phyloP scores from a whole-genome alignment of 2,329 filamentous ascomycete species.

The Blastomyces gilchristii region DNA sequence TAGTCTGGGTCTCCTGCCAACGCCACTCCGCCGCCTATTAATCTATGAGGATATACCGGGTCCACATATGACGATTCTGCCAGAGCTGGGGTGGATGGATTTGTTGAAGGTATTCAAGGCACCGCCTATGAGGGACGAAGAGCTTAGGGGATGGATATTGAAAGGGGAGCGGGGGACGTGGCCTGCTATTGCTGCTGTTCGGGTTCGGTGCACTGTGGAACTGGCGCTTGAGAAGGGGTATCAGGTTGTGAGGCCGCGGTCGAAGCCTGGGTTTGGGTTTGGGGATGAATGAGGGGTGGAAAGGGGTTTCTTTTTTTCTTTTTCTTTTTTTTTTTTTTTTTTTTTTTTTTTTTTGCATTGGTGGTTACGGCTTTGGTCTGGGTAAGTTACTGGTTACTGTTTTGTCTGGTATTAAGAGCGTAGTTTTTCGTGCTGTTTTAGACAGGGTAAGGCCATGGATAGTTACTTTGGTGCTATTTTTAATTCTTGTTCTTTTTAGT shows the following conservation, averaged over 20 bases:
- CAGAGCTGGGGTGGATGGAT: conserved; percentile 62
- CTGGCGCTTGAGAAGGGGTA: conserved; percentile 80
- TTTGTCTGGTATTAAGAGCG: too few species aligned
- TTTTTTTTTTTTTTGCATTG: not conserved
- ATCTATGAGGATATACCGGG: conserved; percentile 75
- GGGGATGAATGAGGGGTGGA: not conserved
- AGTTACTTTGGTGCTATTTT: not conserved
- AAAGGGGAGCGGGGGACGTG: conserved; percentile 81
- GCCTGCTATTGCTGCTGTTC: conserved; percentile 75
- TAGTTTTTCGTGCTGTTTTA: not conserved
- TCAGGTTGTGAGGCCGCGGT: conserved; percentile 52
- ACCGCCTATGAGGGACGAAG: conserved; percentile 62
- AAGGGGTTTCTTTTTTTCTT: too few species aligned
- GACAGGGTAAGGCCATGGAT: not conserved
- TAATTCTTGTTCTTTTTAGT: not conserved
- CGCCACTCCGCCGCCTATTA: conserved; percentile 60
- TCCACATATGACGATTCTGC: conserved; percentile 69
- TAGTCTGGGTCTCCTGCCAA: conserved; percentile 61
- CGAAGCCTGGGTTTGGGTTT: conserved; percentile 12
- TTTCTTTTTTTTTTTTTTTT: not conserved
- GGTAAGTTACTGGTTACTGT: too few species aligned
- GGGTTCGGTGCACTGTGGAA: conserved; percentile 74
- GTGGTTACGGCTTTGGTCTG: not conserved
- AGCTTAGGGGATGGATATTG: conserved; percentile 71
- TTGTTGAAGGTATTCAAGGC: conserved; percentile 66